Conservation (phyloP, 805 yeast species). For the Candida yuanshanica region DNA sequence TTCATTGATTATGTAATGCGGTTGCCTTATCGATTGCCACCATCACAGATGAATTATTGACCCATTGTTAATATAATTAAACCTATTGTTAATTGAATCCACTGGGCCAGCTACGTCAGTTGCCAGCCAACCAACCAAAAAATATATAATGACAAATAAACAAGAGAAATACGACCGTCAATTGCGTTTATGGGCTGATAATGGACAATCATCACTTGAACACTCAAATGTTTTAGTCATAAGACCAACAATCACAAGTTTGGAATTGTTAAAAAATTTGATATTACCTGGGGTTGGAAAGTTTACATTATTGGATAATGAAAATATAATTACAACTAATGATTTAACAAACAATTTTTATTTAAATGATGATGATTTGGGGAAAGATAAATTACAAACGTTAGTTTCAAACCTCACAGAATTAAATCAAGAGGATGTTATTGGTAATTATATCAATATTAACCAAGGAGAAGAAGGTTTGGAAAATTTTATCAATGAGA, state of each 20-base stretch:
- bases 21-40: no score
- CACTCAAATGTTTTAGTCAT: conserved; percentile 55
- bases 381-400: conserved; percentile 33
- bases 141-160: not conserved
- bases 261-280: conserved; percentile 73
- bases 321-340: conserved; percentile 29
- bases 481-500: conserved; percentile 9
- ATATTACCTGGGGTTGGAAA: conserved; percentile 70
- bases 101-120: no score
- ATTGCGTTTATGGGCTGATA: conserved; percentile 75
- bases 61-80: no score
- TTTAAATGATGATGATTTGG: conserved; percentile 39
- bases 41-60: no score
- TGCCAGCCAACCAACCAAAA: not conserved
- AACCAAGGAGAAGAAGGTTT: conserved; percentile 9
- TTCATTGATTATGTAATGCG: no score
- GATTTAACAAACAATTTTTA: conserved; percentile 64
- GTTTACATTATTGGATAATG: conserved; percentile 52
- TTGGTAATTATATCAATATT: conserved; percentile 26
- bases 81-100: no score
- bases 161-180: conserved; percentile 73
- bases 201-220: conserved; percentile 64
- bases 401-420: conserved; percentile 41
- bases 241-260: conserved; percentile 49
- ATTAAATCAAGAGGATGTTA: conserved; percentile 37